Evolutionary conservation across 2,329 filamentous ascomycete species (phyloP).

Genomic region (Botrytis sinoallii): DNA sequence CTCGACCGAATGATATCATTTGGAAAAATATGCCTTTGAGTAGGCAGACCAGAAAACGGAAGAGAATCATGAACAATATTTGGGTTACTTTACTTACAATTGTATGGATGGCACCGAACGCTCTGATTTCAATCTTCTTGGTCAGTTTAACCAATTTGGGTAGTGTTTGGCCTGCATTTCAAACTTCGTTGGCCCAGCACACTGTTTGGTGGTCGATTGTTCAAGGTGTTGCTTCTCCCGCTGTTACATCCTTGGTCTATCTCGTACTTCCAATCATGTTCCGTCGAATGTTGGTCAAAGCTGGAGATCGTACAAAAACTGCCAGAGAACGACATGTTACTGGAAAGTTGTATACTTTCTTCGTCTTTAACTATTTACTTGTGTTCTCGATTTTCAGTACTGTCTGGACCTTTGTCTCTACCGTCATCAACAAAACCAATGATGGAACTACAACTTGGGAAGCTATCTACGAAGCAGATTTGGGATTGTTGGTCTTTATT

Average conservation of each 20-base stretch:
- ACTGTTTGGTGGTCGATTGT: slow-evolving; percentile 76
- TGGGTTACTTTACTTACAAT: slow-evolving; percentile 81
- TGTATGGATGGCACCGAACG: slow-evolving; percentile 88
- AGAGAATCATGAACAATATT: slow-evolving; percentile 73
- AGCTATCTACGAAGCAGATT: slow-evolving; percentile 61
- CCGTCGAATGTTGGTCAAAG: slow-evolving; percentile 75
- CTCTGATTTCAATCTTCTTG: slow-evolving; percentile 89
- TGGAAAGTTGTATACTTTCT: slow-evolving; percentile 89
- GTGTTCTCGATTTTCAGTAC: slow-evolving; percentile 91
- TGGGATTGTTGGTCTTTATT: slow-evolving; percentile 63
- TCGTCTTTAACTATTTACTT: slow-evolving; percentile 94
- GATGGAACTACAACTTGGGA: slow-evolving; percentile 62
- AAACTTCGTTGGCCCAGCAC: slow-evolving; percentile 58
- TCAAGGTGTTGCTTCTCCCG: slow-evolving; percentile 87
- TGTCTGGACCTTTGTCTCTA: slow-evolving; percentile 69
- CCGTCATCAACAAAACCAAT: slow-evolving; percentile 58
- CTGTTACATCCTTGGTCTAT: slow-evolving; percentile 83
- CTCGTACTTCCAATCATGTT: slow-evolving; percentile 87
- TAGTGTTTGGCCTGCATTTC: slow-evolving; percentile 74
- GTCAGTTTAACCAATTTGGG: slow-evolving; percentile 81
- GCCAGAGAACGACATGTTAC: slow-evolving; percentile 88
- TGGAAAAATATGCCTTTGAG: slow-evolving; percentile 88
- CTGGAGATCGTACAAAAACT: slow-evolving; percentile 88
- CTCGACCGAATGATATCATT: slow-evolving; percentile 86
- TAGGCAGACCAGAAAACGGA: slow-evolving; percentile 65